Percentiles rank a stretch among this genome's conserved stretches.
Conservation (phyloP, 2,329 filamentous ascomycete genomes). For the Pseudogymnoascus sp. region DNA sequence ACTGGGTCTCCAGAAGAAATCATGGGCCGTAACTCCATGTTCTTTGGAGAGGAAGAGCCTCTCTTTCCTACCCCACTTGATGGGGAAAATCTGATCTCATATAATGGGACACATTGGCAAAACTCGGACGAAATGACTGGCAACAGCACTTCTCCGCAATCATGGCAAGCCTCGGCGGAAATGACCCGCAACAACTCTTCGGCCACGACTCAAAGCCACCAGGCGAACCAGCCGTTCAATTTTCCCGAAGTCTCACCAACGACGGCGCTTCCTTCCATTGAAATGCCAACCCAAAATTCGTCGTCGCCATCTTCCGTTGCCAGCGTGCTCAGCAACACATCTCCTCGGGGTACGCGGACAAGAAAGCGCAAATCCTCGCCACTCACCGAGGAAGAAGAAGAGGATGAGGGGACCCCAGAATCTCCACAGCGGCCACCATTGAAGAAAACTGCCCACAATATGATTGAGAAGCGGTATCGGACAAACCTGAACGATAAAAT, state of each 20-base stretch:
- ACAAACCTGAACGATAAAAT: slow-evolving; percentile 83
- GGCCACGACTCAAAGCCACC: background rate
- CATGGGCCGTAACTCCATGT: background rate
- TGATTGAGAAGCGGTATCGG: slow-evolving; percentile 79
- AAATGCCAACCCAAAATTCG: background rate
- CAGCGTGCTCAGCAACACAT: background rate
- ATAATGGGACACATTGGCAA: background rate
- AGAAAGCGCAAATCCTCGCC: background rate
- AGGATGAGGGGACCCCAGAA: background rate
- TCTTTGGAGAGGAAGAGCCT: background rate
- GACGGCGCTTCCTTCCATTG: background rate
- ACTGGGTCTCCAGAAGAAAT: background rate
- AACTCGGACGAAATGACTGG: background rate
- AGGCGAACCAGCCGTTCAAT: background rate
- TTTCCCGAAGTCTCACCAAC: background rate
- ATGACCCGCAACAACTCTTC: background rate
- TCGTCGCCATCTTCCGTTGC: background rate
- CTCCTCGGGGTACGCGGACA: background rate
- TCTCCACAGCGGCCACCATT: slow-evolving; percentile 33
- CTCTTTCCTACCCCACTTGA: background rate
- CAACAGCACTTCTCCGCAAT: background rate
- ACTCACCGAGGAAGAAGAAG: background rate
- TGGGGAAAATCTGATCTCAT: background rate
- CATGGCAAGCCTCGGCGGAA: background rate
- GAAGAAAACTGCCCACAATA: slow-evolving; percentile 78